Base-by-base conservation (phyloP, 345 rosid species). In the Euphorbia pulcherrima region DNA sequence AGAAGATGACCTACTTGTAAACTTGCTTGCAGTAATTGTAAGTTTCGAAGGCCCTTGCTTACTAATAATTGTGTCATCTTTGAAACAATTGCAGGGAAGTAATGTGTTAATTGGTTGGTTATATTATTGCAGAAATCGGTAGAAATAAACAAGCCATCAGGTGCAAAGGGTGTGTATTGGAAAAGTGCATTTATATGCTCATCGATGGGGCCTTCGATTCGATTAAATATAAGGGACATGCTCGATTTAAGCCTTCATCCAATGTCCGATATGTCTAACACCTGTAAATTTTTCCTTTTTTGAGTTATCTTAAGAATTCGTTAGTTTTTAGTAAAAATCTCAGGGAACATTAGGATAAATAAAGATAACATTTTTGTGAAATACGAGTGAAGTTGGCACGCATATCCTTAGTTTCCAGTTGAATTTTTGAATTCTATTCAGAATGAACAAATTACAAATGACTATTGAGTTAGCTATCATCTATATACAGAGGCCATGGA, bases 131-230 rank as follows among this genome's bases (percentile, higher is more conserved):
- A 94, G 99, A 94, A 83, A 87, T 94, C 97, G 7, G 82, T 91
- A 57, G 99, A 94, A 80, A 68, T 87, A 54, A 94, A 94, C 97
- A 91, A 85, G 86, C 99, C 99, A 55, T 77, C 87, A 59, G 99
- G 99, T 67, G 99, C 97, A 2, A 94, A 89, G 78, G 97, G 97
- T 75, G 97, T 89, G 68, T 91, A 94, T 77, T 94, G 99, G 99
- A 91, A 84, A 80, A 89, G 96, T 58, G 89, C 93, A 1, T 88
- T 83, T 71, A 74, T 91, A 70, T 94, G 99, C 84, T 85, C 97
- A 3, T 89, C 99, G 2, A 94, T 94, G 97, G 99, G 99, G 62
- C 97, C 97, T 65, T n/a, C n/a, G n/a, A n/a, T n/a, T n/a, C n/a
- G n/a, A n/a, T n/a, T n/a, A n/a, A n/a, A n/a, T n/a, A n/a, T 78